A percentile compares a stretch with the other conserved stretches of the same genome.
Evolutionary conservation across 2,329 filamentous ascomycete species (phyloP).

Genomic region (Fusarium floridanum): DNA sequence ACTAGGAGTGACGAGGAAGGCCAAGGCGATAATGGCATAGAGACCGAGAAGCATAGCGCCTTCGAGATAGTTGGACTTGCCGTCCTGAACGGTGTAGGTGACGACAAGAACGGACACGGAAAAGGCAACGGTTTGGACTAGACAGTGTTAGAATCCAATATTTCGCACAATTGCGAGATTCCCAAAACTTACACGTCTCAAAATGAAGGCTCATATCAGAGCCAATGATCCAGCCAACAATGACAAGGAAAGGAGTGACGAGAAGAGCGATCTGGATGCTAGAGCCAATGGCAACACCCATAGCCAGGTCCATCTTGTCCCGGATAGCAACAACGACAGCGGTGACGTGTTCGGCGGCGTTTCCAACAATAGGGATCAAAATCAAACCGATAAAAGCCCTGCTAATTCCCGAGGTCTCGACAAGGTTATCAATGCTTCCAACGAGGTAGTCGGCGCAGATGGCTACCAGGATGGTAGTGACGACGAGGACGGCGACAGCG

Average conservation of each 20-base stretch:
- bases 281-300: conserved; percentile 85
- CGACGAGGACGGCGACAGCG: conserved; percentile 74
- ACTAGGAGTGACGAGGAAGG: conserved; percentile 68
- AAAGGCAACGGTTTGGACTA: conserved; percentile 81
- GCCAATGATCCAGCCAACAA: conserved; percentile 82
- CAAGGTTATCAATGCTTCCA: conserved; percentile 79
- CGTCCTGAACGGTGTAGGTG: conserved; percentile 82
- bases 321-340: conserved; percentile 83
- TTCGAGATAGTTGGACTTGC: conserved; percentile 87
- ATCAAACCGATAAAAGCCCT: conserved; percentile 87
- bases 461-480: conserved; percentile 77
- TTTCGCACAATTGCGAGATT: neutral
- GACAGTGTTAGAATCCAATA: conserved; percentile 25
- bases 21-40: conserved; percentile 71
- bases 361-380: conserved; percentile 83
- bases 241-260: conserved; percentile 83
- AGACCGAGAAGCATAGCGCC: conserved; percentile 74
- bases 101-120: conserved; percentile 82
- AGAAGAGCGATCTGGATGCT: conserved; percentile 87
- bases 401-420: conserved; percentile 77
- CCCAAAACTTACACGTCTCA: conserved; percentile 64
- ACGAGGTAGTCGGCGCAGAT: conserved; percentile 84
- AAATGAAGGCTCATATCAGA: conserved; percentile 84
- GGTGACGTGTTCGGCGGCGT: conserved; percentile 85
- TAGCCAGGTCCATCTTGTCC: conserved; percentile 80